Evolutionary conservation across 2,329 filamentous ascomycete genomes (phyloP).

Genomic region (Byssochlamys sp.): DNA sequence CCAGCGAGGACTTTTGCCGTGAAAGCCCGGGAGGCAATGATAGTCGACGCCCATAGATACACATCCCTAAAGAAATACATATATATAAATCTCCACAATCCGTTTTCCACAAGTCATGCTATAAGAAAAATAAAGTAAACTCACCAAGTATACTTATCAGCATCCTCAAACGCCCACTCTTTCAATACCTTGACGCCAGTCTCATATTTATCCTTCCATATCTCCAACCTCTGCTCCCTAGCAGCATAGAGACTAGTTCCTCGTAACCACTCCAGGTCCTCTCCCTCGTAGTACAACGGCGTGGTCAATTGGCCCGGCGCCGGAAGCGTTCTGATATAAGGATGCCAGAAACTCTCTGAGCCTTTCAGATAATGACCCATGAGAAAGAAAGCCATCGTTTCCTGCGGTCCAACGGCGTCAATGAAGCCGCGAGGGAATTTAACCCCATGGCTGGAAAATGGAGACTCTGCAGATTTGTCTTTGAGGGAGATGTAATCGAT

Average conservation of each 20-base stretch:
- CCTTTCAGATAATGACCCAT: conserved; percentile 57
- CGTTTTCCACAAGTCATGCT: background rate
- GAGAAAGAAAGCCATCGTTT: conserved; percentile 58
- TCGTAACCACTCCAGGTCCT: conserved; percentile 46
- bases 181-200: conserved; percentile 21
- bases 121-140: conserved; percentile 5
- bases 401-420: conserved; percentile 44
- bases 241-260: conserved; percentile 27
- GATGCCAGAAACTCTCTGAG: conserved; percentile 53
- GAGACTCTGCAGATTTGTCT: background rate
- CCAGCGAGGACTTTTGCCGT: conserved; percentile 34
- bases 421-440: conserved; percentile 46
- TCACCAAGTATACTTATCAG: conserved; percentile 31
- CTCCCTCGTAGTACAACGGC: conserved; percentile 54
- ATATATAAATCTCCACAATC: conserved; percentile 4
- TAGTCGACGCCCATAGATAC: conserved; percentile 39
- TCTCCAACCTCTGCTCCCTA: conserved; percentile 22
- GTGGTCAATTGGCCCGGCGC: conserved; percentile 52
- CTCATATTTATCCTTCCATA: conserved; percentile 32
- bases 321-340: conserved; percentile 58
- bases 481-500: conserved; percentile 14
- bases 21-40: conserved; percentile 37
- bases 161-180: conserved; percentile 20
- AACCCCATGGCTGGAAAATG: conserved; percentile 24
- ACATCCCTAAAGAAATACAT: conserved; percentile 23